Base-by-base conservation (phyloP, 805 yeast species). In the Barnettozyma siamensis region DNA sequence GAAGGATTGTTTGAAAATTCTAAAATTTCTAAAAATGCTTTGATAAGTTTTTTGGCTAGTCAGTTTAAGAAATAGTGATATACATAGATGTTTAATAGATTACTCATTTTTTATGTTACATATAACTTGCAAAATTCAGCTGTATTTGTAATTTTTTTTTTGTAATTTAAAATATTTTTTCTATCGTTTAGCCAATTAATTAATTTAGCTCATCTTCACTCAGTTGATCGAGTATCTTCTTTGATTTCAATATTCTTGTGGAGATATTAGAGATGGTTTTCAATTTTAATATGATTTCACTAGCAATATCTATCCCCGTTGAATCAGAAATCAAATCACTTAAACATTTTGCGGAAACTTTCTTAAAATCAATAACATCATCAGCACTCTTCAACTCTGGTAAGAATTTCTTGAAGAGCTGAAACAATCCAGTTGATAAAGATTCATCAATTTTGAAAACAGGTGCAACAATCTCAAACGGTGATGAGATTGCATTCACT, bases 401-500 rank as follows among this genome's bases (percentile, higher is more conserved):
- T 26, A 43, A 48, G 12, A 47, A 44, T 34, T 53, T 55, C 10
- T 49, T 45, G 15, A 60, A 31, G 13, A 44, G 17, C 9, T 46
- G 46, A 5, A 58, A 47, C 40, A 77, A 58, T 2, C 53, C 50
- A 1, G 44, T 45, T 11, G 70, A 58, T 15, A 63, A 51, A 7
- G 48, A 46, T n/a, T 60, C 62, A 31, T 52, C 53, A 15, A 56
- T 65, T 3, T 59, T 54, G 7, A 79, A 51, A 20, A 54, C 44
- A 7, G 72, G 69, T 23, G 67, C 55, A 27, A 63, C 66, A 34
- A 85, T 65, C 57, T 80, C 83, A 57, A 85, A 81, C 16, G 88
- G 86, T 43, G 67, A 69, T 0, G 88, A 76, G 26, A 78, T 71
- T 46, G 70, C 68, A 19, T 78, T 66, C n/a, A 84, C 94, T 43